phyloP scores from a whole-genome alignment of 2,329 filamentous ascomycete genomes.

The Nigrospora osmanthi region DNA sequence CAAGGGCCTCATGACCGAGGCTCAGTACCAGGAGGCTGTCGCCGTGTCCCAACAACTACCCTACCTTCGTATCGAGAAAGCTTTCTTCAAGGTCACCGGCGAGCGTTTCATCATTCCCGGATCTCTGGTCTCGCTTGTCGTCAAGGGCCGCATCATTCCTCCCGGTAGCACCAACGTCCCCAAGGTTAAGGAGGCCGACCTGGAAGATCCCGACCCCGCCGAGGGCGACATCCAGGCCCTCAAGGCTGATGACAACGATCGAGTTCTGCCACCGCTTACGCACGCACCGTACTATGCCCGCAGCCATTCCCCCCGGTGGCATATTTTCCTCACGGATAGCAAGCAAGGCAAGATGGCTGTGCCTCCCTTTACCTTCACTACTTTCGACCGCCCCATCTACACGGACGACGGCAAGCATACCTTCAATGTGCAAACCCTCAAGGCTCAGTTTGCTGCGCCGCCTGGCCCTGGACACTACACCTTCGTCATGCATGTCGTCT shows the following conservation, averaged over 20 bases:
- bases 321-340: slow-evolving; percentile 87
- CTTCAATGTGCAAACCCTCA: slow-evolving; percentile 90
- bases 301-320: slow-evolving; percentile 85
- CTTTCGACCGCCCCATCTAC: slow-evolving; percentile 85
- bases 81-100: slow-evolving; percentile 97
- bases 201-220: slow-evolving; percentile 86
- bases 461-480: slow-evolving; percentile 88
- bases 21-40: slow-evolving; percentile 70
- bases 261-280: slow-evolving; percentile 73
- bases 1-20: slow-evolving; percentile 61
- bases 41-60: slow-evolving; percentile 78
- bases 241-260: slow-evolving; percentile 47
- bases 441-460: slow-evolving; percentile 93
- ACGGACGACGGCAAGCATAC: slow-evolving; percentile 76
- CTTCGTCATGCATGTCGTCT: slow-evolving; percentile 89
- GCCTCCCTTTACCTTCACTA: slow-evolving; percentile 88
- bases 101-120: slow-evolving; percentile 89
- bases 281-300: slow-evolving; percentile 86
- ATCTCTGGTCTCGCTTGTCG: slow-evolving; percentile 85
- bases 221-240: slow-evolving; percentile 81
- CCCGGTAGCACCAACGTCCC: slow-evolving; percentile 74
- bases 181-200: slow-evolving; percentile 65
- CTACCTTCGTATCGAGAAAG: slow-evolving; percentile 75
- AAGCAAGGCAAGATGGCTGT: slow-evolving; percentile 96
- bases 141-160: slow-evolving; percentile 91